A percentile compares a stretch with the other conserved stretches of the same genome.
These are phyloP conservation scores for Populus hybrid DNA, from an alignment of 441 rosid species.

Conservation along the genomic window DNA sequence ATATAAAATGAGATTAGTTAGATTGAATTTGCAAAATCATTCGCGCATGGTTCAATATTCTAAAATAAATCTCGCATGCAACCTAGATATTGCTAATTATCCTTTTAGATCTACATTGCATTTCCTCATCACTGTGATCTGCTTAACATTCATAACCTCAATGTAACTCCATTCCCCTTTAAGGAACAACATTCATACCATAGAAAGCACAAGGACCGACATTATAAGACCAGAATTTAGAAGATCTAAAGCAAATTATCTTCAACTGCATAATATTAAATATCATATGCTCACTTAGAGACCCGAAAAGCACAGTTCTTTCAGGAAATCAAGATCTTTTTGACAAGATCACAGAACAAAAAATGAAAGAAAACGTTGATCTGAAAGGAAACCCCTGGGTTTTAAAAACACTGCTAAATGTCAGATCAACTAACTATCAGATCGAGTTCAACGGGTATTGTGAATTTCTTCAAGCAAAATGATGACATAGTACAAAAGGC, in stretches of 20 bases:
- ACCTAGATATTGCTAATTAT: neutral
- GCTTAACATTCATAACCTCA: neutral
- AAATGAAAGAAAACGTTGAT: neutral
- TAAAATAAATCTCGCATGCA: neutral
- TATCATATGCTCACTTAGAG: neutral
- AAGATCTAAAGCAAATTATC: neutral
- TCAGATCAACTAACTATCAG: slow-evolving; percentile 8
- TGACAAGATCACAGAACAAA: neutral
- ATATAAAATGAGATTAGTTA: neutral
- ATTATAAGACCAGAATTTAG: neutral
- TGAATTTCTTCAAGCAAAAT: neutral
- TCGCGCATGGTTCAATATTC: too few species aligned
- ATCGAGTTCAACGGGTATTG: neutral
- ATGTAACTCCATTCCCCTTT: neutral
- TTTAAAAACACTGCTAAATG: neutral
- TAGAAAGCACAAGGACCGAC: too few species aligned
- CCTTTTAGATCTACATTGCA: neutral
- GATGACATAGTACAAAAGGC: neutral
- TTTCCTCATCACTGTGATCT: neutral
- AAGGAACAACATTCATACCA: neutral
- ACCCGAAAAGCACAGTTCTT: neutral
- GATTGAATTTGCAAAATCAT: neutral
- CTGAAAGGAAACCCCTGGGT: neutral
- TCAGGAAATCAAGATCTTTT: neutral
- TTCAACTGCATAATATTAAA: neutral